Evolutionary conservation across 352 stramenopile genomes (phyloP), one percentile per base, ranked within the genome.

Genomic region (Pythium rishiriense): DNA sequence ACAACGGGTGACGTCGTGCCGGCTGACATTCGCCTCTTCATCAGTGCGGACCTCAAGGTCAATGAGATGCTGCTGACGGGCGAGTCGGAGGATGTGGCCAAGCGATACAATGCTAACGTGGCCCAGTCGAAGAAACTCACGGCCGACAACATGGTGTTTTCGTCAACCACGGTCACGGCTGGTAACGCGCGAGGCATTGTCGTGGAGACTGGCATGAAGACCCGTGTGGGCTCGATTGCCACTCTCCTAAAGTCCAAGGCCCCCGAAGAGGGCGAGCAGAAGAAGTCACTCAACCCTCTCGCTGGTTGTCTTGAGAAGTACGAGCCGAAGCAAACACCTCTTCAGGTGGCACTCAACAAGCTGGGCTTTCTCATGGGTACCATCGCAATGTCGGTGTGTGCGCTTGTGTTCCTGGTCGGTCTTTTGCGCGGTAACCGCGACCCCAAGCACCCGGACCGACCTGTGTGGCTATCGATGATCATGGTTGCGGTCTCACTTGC

Each of bases 31-130:
- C 75, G 93, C 8, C 70, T 98, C 9, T 73, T 96, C 17, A 77
- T 93, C 21, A 97, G 91, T 46, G 85, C 87, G 5, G 75, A 91
- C 35, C 65, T 94, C 19, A 91, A 94, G 58, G 84, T 96, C 37
- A 97, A 99, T 64, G 94, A 99, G 72, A 98, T 94, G 67, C 85
- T 92, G 67, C 79, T 99, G 0, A 98, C 96, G 19, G 96, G 96
- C 42, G 96, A 99, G 62, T 91, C 93, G 0, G 73, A 93, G 56
- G 93, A 90, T 49, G 83, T 93, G 0, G 45, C 74, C 4, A 92
- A 94, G 70, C 83, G 85, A 31, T 87, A 70, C 58, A 89, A 75
- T 10, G 51, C 64, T 7, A 33, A 50, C 31, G 28, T 53, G 3
- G 66, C 49, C 33, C 72, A 77, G 29, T 52, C 68, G 10, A 87